phyloP scores from a whole-genome alignment of 2,329 filamentous ascomycete species.

The Botrytis sinoallii region DNA sequence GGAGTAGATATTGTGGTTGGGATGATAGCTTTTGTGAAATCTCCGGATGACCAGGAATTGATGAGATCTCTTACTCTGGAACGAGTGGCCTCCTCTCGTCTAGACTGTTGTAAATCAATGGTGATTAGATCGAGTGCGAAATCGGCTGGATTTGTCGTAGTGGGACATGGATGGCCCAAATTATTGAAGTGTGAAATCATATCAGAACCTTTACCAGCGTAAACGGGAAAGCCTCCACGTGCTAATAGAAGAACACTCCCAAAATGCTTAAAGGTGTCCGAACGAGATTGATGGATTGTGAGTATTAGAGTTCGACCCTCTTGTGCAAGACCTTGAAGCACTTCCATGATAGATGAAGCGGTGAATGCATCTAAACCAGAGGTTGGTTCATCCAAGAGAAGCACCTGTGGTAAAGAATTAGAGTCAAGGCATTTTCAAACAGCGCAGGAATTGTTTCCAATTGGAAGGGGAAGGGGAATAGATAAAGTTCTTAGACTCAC shows the following conservation, averaged over 20 bases:
- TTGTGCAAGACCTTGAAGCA: conserved; percentile 65
- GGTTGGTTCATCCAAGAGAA: conserved; percentile 74
- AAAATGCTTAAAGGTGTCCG: conserved; percentile 68
- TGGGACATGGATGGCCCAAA: conserved; percentile 62
- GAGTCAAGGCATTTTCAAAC: background rate
- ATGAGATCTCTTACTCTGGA: conserved; percentile 61
- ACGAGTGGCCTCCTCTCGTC: conserved; percentile 59
- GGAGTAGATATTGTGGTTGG: conserved; percentile 51
- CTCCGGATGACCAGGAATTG: conserved; percentile 49
- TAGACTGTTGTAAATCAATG: conserved; percentile 65
- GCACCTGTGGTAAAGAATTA: conserved; percentile 40
- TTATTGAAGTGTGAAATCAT: conserved; percentile 65
- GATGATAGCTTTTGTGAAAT: conserved; percentile 26
- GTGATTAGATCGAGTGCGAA: conserved; percentile 76
- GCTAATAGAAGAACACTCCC: conserved; percentile 69
- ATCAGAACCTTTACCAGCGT: conserved; percentile 57
- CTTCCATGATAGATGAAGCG: conserved; percentile 72
- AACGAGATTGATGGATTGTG: conserved; percentile 76
- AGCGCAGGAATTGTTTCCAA: background rate
- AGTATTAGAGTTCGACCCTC: conserved; percentile 72
- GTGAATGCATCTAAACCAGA: conserved; percentile 77
- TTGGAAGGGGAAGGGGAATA: background rate
- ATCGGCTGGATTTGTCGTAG: conserved; percentile 72
- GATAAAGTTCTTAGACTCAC: conserved; percentile 66
- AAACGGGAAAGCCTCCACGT: conserved; percentile 65